phyloP scores from a whole-genome alignment of 2,329 filamentous ascomycete genomes.

The Clonostachys byssicola region DNA sequence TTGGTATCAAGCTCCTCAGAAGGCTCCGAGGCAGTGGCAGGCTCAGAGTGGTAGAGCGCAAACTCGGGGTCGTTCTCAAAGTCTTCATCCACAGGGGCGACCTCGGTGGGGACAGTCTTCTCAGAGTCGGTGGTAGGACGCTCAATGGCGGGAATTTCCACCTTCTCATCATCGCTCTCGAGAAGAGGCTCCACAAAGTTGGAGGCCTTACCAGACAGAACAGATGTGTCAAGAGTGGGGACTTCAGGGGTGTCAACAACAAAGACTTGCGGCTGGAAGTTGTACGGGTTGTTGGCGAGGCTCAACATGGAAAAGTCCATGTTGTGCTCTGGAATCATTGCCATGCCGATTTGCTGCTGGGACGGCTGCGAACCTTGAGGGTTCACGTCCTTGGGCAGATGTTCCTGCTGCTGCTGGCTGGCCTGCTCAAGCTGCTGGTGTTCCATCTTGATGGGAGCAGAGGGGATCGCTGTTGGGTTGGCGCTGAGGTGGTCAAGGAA shows the following conservation, averaged over 20 bases:
- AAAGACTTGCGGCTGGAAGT: constrained; percentile 68
- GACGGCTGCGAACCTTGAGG: constrained; percentile 51
- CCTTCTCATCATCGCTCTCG: constrained; percentile 46
- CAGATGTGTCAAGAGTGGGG: constrained; percentile 55
- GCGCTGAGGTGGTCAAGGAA: constrained; percentile 69
- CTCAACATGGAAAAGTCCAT: constrained; percentile 72
- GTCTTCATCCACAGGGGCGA: constrained; percentile 39
- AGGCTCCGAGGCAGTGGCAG: constrained; percentile 13
- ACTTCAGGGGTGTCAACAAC: constrained; percentile 70
- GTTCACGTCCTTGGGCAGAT: constrained; percentile 63
- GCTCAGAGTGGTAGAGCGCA: constrained; percentile 51
- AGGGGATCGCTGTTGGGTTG: constrained; percentile 45
- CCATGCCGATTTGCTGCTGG: constrained; percentile 71
- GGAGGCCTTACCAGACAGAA: constrained; percentile 68
- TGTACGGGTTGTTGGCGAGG: constrained; percentile 50
- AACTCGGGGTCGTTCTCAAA: constrained; percentile 62
- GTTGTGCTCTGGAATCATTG: constrained; percentile 75
- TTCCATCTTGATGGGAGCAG: constrained; percentile 16
- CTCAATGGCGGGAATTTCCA: constrained; percentile 51
- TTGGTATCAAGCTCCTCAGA: constrained; percentile 34
- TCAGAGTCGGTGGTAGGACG: constrained; percentile 31
- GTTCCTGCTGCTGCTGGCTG: constrained; percentile 26
- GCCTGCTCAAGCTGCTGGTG: constrained; percentile 37
- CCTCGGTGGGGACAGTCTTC: constrained; percentile 16
- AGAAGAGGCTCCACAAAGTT: constrained; percentile 41